Evolutionary conservation across 768 basidiomycete genomes (phyloP).

Genomic region (Clitopilus passeckerianus): DNA sequence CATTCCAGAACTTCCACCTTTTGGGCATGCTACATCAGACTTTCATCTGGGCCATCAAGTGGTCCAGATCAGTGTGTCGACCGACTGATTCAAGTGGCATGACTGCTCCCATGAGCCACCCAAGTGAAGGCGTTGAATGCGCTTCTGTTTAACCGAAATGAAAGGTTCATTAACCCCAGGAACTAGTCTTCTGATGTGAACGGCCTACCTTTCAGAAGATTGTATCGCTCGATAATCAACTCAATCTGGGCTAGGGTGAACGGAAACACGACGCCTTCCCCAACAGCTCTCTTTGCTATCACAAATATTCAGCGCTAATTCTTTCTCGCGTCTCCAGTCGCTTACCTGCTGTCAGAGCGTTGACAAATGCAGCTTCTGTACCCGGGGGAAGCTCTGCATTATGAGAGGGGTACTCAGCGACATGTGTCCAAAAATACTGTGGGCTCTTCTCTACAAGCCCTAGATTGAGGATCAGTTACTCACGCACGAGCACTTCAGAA

Average conservation of each 20-base stretch:
- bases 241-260: constrained; percentile 32
- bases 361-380: constrained; percentile 27
- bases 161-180: neutral
- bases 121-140: constrained; percentile 23
- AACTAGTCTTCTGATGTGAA: neutral
- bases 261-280: constrained; percentile 26
- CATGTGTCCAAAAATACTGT: constrained; percentile 36
- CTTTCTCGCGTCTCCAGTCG: too few relatives aligned
- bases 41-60: constrained; percentile 25
- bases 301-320: constrained; percentile 6
- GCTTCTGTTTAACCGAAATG: neutral
- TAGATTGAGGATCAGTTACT: constrained; percentile 3
- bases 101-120: constrained; percentile 37
- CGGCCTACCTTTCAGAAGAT: constrained; percentile 28
- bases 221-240: constrained; percentile 30
- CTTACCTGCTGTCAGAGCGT: constrained; percentile 25
- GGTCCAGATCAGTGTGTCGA: constrained; percentile 7
- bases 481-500: neutral
- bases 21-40: constrained; percentile 12
- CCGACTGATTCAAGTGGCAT: constrained; percentile 34
- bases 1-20: neutral
- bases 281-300: constrained; percentile 23
- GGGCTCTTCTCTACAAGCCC: constrained; percentile 21
- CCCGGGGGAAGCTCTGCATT: constrained; percentile 28
- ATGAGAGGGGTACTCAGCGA: constrained; percentile 39